Evolutionary conservation across 139 green algal species (phyloP), one percentile per base, ranked within the genome.

Genomic region (Asterochloris sp.): DNA sequence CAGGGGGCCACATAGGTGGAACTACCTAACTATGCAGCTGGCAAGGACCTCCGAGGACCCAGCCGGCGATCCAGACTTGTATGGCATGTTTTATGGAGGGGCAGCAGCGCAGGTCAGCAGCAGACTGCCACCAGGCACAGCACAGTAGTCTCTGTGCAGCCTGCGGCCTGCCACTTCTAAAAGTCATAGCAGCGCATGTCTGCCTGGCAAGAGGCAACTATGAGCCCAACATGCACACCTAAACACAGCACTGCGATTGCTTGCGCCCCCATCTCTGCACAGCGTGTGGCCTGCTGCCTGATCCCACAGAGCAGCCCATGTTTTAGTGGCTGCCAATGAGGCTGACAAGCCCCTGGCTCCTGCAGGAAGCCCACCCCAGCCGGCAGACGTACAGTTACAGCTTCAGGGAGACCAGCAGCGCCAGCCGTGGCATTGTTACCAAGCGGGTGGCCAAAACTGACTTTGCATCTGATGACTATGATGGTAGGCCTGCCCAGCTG

Each of bases 1-100:
- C 28, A 67, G 47, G 63, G 11, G 12, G 67, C 38, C 63, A 81
- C 27, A 28, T 27, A 16, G 66, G n/a, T 90, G 86, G 88, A 87
- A 87, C 27, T 84, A 85, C 73, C 62, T 90, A 0, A 78, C 86
- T 2, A 38, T 89, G 8, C 82, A 86, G 29, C 54, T 91, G 47
- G 80, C 78, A 10, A 38, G 86, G 0, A 87, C 84, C 0, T 84
- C 77, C 21, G 77, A 66, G 0, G 77, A 90, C 62, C 74, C 82
- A 24, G 24, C 69, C 1, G 86, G 83, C 11, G 88, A 91, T 73
- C 85, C 88, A 26, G 88, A 91, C 64, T 64, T 91, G 15, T 91
- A 85, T 73, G 82, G 85, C 15, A 16, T 84, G 62, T 85, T 75
- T 63, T 73, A 67, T 60, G 81, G 85, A 23, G 84, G 84, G 19